Conservation (phyloP, 352 stramenopile species). For the Phytopythium aichiense region DNA sequence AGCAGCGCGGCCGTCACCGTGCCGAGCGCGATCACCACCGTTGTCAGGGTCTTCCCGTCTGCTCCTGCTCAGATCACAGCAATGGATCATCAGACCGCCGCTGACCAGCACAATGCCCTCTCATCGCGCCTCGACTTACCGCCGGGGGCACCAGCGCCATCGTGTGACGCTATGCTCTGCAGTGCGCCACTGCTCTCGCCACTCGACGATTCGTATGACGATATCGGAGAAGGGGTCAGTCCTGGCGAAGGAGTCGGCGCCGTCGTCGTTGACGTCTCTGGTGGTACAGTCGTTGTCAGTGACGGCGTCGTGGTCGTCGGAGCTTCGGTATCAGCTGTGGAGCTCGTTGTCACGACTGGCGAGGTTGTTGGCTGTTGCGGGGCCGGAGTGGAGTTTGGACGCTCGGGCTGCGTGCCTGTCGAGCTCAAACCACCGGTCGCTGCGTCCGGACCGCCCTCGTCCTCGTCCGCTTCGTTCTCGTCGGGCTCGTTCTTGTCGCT, state of each 20-base stretch:
- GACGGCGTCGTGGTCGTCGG: background rate
- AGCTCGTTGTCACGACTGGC: background rate
- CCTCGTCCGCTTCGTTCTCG: background rate
- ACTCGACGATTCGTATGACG: background rate
- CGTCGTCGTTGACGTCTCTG: background rate
- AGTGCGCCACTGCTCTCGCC: background rate
- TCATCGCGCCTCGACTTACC: background rate
- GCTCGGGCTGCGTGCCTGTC: background rate
- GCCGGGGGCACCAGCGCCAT: background rate
- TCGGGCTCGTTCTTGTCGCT: background rate
- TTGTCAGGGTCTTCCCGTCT: background rate
- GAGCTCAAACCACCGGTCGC: background rate
- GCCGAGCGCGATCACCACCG: background rate
- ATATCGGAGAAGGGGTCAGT: background rate
- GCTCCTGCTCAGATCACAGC: background rate
- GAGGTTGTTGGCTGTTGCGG: background rate
- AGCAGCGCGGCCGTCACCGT: background rate
- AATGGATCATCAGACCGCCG: too few relatives aligned
- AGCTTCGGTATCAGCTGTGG: background rate
- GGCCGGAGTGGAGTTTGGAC: background rate
- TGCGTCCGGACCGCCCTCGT: background rate
- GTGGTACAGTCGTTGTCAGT: background rate
- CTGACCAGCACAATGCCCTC: background rate
- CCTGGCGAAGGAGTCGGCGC: background rate
- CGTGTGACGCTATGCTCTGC: background rate